Base-by-base conservation (phyloP, 2,329 filamentous ascomycete species). In the Diaporthe sp. region DNA sequence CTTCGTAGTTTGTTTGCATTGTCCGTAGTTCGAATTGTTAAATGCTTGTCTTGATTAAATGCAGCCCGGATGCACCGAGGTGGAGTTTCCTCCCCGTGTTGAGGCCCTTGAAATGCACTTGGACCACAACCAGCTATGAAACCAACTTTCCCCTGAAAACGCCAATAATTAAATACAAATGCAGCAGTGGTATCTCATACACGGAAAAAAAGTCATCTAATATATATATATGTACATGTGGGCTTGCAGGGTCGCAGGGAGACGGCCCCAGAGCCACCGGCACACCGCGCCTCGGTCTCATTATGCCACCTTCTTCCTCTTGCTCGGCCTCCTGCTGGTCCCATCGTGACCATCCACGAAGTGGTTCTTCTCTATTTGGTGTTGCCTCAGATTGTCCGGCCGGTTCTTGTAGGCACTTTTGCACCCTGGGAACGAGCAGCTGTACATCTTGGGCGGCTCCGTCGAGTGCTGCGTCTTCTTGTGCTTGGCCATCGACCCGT, bases 401-500 rank as follows among this genome's bases (percentile, higher is more conserved):
- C 89, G 84, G 77, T 90, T 90, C 80, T 86, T 88, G 78, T 88
- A 91, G 77, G 87, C 85, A 78, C 88, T 90, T 30, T 81, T 86
- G 78, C 89, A 91, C 3, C 87, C 88, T 3, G 88, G 88, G 65
- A 80, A 90, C 3, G 85, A 84, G 75, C 89, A 91, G 74, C 84
- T 84, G 80, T 88, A 91, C 58, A 90, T 88, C 75, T 84, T 83
- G 10, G 87, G 86, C 47, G 86, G 87, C 3, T 82, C 84, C 17
- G 81, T 81, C 66, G 86, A 86, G 80, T 91, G 89, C 79, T 89
- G 86, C 74, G 87, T 81, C 79, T 87, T 89, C 82, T 84, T 89
- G 79, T 91, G 89, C 80, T 90, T 91, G 65, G 88, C 85, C 88
- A 91, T 89, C 79, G 87, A 89, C 8, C 88, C 88, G 58, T 86